A percentile compares a stretch with the other conserved stretches of the same genome.
These are phyloP conservation scores for Curvularia verruculosa DNA, from an alignment of 2,329 filamentous ascomycete species.

Conservation along the genomic window DNA sequence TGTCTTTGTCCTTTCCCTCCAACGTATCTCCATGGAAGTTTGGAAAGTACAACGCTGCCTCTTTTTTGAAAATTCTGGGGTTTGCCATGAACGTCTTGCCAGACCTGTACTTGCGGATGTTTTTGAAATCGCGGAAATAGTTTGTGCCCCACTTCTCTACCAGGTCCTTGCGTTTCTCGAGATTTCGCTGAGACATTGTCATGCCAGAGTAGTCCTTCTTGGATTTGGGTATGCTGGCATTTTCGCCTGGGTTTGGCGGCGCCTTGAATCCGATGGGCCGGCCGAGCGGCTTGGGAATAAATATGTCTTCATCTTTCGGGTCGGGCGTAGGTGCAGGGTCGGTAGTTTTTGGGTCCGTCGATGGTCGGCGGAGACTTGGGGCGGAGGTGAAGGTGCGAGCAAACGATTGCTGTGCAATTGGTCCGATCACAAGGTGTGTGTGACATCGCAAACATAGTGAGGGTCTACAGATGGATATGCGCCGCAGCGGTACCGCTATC, in stretches of 20 bases:
- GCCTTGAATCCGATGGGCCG: constrained; percentile 82
- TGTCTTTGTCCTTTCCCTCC: constrained; percentile 61
- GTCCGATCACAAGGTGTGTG: constrained; percentile 12
- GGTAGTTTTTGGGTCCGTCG: constrained; percentile 17
- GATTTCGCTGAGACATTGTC: constrained; percentile 58
- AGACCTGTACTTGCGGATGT: constrained; percentile 74
- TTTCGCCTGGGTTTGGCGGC: constrained; percentile 78
- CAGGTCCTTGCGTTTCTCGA: constrained; percentile 75
- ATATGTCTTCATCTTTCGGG: constrained; percentile 43
- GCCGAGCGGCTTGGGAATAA: constrained; percentile 60
- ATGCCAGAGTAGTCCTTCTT: constrained; percentile 42
- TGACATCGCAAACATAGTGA: constrained; percentile 28
- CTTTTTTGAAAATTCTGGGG: constrained; percentile 79
- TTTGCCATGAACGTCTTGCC: constrained; percentile 93
- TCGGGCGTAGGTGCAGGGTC: constrained; percentile 14
- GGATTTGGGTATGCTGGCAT: constrained; percentile 72
- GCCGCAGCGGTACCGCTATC: constrained; percentile 29
- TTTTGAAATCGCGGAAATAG: constrained; percentile 95
- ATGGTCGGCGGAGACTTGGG: constrained; percentile 25
- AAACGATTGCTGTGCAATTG: constrained; percentile 18
- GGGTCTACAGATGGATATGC: constrained; percentile 19
- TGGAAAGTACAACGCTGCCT: constrained; percentile 88
- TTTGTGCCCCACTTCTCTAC: constrained; percentile 79
- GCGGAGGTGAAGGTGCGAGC: constrained; percentile 37
- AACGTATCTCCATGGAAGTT: constrained; percentile 86